These are phyloP conservation scores for Calonectria crousiana DNA, from an alignment of 2,329 filamentous ascomycete species.

Conservation along the genomic window DNA sequence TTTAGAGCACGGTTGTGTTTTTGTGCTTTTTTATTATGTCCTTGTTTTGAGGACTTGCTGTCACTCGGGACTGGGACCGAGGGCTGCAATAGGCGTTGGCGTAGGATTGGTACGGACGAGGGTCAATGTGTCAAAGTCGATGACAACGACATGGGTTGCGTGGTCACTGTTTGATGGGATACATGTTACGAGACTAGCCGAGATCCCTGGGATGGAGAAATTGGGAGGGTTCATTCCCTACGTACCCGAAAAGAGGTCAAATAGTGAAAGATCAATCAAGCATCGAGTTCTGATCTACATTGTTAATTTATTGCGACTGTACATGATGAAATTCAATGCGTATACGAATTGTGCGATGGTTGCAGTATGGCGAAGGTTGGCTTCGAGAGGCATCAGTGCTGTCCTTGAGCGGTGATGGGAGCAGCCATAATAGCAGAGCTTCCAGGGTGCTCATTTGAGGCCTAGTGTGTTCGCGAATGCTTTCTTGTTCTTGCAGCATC, in stretches of 20 bases:
- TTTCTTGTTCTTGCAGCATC: not conserved
- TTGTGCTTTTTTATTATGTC: not conserved
- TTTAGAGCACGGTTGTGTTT: conserved; percentile 26
- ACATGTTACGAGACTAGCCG: conserved; percentile 35
- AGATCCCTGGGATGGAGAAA: conserved; percentile 4
- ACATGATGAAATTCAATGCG: not conserved
- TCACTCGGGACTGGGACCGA: conserved; percentile 33
- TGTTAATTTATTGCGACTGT: not conserved
- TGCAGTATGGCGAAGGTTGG: not conserved
- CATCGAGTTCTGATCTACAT: not conserved
- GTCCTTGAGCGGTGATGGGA: not conserved
- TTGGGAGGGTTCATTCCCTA: conserved; percentile 5
- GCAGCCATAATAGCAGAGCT: not conserved
- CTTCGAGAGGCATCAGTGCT: not conserved
- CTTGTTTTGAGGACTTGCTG: conserved; percentile 21
- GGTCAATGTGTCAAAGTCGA: conserved; percentile 42
- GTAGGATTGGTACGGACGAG: conserved; percentile 39
- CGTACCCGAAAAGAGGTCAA: conserved; percentile 5
- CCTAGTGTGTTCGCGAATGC: not conserved
- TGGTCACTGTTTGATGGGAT: conserved; percentile 38
- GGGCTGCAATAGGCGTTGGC: conserved; percentile 42
- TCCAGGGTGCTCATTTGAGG: not conserved
- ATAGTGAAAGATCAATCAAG: conserved; percentile 9
- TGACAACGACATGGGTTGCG: conserved; percentile 34
- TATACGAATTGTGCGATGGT: not conserved